Evolutionary conservation across 2,329 filamentous ascomycete genomes (phyloP).

Genomic region (Stemphylium beticola): DNA sequence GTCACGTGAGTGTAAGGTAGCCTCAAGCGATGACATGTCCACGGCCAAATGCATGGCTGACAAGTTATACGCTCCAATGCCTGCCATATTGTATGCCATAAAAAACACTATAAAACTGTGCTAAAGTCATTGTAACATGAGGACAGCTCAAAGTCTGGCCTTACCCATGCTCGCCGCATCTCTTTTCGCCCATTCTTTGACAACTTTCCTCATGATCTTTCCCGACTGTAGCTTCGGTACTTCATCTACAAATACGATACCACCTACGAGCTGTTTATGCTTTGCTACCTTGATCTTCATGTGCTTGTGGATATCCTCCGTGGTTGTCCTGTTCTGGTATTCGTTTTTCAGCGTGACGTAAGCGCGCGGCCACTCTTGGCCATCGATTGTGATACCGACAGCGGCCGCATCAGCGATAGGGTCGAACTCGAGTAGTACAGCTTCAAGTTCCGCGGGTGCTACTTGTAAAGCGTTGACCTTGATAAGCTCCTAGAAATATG

Average conservation of each 20-base stretch:
- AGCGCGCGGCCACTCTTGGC: conserved; percentile 60
- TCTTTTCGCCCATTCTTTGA: conserved; percentile 64
- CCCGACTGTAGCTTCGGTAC: conserved; percentile 64
- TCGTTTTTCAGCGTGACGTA: conserved; percentile 60
- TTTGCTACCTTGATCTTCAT: conserved; percentile 57
- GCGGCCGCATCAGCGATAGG: conserved; percentile 62
- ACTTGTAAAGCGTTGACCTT: conserved; percentile 52
- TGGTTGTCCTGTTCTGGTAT: conserved; percentile 45
- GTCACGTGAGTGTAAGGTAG: too few relatives aligned
- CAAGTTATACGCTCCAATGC: too few relatives aligned
- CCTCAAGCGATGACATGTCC: too few relatives aligned
- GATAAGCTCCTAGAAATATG: conserved; percentile 44
- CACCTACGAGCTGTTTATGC: conserved; percentile 60
- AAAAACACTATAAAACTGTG: too few relatives aligned
- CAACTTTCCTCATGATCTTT: conserved; percentile 63
- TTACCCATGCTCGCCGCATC: conserved; percentile 53
- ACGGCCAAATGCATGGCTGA: too few relatives aligned
- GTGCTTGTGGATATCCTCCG: conserved; percentile 38
- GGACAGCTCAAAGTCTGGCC: conserved; percentile 27
- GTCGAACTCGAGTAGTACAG: conserved; percentile 59
- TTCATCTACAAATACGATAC: conserved; percentile 62
- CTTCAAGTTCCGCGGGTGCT: conserved; percentile 54
- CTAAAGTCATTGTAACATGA: not conserved
- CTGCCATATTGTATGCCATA: not conserved
- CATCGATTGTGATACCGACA: conserved; percentile 59